Conservation (phyloP, 169 alveolate species). For the Plasmodium sp. region DNA sequence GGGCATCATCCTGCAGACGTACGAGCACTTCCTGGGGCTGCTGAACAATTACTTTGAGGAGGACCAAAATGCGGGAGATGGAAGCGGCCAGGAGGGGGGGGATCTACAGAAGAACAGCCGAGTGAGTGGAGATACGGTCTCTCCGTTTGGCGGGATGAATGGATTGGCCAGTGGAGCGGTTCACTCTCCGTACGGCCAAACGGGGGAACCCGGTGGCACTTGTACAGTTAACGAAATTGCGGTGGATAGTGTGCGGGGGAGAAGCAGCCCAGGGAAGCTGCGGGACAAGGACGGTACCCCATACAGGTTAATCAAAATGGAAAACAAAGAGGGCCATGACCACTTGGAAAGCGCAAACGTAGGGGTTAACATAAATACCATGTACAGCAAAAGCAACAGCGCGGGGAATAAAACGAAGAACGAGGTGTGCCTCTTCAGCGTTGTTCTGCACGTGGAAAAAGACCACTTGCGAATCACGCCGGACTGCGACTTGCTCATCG, state of each 20-base stretch:
- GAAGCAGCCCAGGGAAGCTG: not conserved
- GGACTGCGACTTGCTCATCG: conserved; percentile 13
- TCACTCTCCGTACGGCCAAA: not conserved
- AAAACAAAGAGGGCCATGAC: not conserved
- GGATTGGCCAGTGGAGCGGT: not conserved
- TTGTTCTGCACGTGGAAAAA: conserved; percentile 4
- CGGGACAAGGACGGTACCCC: not conserved
- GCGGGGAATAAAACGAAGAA: not conserved
- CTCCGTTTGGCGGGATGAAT: not conserved
- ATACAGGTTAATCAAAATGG: not conserved
- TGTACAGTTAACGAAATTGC: not conserved
- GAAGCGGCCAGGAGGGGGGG: not conserved
- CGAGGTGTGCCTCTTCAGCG: conserved; percentile 24
- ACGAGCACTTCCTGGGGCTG: not conserved
- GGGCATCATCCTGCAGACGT: conserved; percentile 20
- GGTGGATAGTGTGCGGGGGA: not conserved
- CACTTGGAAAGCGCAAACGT: not conserved
- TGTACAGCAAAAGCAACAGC: not conserved
- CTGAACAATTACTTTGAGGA: conserved; percentile 19
- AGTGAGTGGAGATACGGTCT: not conserved
- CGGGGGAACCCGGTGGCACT: not conserved
- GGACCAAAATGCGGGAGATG: not conserved
- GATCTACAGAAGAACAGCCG: not conserved
- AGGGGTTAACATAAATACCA: not conserved
- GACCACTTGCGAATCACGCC: conserved; percentile 5